Percentiles rank a stretch among this genome's conserved stretches.
Evolutionary conservation across 2,329 filamentous ascomycete genomes (phyloP).

Genomic region (Anisogramma anomala): DNA sequence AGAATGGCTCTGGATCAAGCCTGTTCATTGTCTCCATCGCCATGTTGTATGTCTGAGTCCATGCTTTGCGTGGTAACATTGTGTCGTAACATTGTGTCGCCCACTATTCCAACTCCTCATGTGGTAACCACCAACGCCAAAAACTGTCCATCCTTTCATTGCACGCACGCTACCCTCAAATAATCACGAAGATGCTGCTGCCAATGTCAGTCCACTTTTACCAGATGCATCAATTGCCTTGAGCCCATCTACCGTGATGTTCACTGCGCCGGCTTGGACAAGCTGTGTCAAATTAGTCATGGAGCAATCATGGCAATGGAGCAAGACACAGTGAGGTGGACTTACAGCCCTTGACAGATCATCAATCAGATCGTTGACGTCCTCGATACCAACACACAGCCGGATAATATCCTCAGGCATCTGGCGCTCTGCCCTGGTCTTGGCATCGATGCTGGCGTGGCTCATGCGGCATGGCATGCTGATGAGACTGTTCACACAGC

Average conservation of each 20-base stretch:
- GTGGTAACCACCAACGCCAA: constrained; percentile 14
- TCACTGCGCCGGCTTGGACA: constrained; percentile 88
- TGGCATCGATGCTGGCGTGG: constrained; percentile 93
- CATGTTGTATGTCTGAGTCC: background rate
- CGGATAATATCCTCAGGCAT: constrained; percentile 97
- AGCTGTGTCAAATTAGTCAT: constrained; percentile 39
- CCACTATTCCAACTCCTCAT: constrained; percentile 6
- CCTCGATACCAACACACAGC: constrained; percentile 92
- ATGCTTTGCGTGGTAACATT: background rate
- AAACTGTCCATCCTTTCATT: background rate
- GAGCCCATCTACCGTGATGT: constrained; percentile 73
- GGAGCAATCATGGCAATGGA: background rate
- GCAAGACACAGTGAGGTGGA: constrained; percentile 19
- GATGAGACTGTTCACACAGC: constrained; percentile 95
- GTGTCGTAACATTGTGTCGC: background rate
- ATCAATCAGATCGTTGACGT: constrained; percentile 81
- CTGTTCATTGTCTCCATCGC: constrained; percentile 8
- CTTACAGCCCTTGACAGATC: constrained; percentile 83
- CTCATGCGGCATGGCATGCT: constrained; percentile 99
- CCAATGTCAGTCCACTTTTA: constrained; percentile 32
- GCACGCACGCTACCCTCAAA: background rate
- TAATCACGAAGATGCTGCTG: background rate
- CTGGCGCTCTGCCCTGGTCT: constrained; percentile 76
- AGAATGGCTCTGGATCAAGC: background rate
- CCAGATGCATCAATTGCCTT: constrained; percentile 45